Evolutionary conservation across 2,329 filamentous ascomycete species (phyloP), one percentile per base, ranked within the genome.

Genomic region (Huntiella moniliformis): DNA sequence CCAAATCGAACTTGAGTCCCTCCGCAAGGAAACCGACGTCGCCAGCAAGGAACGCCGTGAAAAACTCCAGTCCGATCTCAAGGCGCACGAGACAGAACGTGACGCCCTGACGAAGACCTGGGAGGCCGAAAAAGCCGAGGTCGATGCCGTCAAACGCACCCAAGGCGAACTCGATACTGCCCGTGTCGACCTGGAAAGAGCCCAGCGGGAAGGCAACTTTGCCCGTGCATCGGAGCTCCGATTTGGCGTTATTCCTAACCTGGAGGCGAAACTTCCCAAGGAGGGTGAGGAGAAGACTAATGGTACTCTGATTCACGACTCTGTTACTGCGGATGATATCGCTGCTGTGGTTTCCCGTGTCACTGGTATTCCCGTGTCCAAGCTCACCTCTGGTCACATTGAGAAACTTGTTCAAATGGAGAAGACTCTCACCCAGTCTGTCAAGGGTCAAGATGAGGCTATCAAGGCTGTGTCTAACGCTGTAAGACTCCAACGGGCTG

Each of bases 321-420:
- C 84, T 1, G 91, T 98, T n/a, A 93, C 82, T 0, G 73, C 86
- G 1, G 88, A 96, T 55, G 91, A 98, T 55, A 96, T 98, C 55
- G 87, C 85, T 46, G 76, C 74, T 36, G 88, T 98, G 1, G 91
- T 96, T 3, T 91, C 86, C 2, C 74, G 85, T 45, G 80, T 85
- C 22, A 96, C 91, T 0, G 88, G 91, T 22, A 96, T 95, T 50
- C 91, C 91, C 0, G 81, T 94, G 17, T 79, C 79, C 28, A 96
- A 94, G 60, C 70, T 98, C 42, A 95, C 92, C 56, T 80, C 84
- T 6, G 88, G 88, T 16, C 88, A 96, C 54, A 82, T 92, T 36
- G 87, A 96, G 60, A 94, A 94, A 63, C 68, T 98, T 22, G 81
- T 98, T 11, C 79, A 85, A 55, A 96, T 96, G 87, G 91, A 98